These are phyloP conservation scores for Penicillium sp. DNA, from an alignment of 2,329 filamentous ascomycete species.

Conservation along the genomic window DNA sequence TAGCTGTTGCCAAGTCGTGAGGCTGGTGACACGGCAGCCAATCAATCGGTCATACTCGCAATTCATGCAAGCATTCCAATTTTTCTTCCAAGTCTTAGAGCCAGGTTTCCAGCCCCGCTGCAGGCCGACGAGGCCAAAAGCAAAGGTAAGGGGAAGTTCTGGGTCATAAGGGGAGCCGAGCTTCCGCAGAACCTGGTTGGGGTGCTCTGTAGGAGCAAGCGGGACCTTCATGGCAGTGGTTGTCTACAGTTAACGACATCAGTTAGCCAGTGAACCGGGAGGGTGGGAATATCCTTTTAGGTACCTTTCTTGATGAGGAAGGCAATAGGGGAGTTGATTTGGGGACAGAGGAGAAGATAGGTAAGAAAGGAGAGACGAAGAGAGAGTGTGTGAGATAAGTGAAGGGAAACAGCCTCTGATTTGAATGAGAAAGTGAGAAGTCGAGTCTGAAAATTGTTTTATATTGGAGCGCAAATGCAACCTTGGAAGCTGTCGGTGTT, in stretches of 20 bases:
- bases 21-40: slow-evolving; percentile 5
- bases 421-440: too few species aligned
- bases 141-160: slow-evolving; percentile 8
- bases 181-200: neutral
- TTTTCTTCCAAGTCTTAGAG: slow-evolving; percentile 18
- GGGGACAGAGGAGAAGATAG: neutral
- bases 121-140: slow-evolving; percentile 20
- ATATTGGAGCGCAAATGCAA: neutral
- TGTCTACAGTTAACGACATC: neutral
- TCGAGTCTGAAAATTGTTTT: neutral
- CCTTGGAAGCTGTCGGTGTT: too few species aligned
- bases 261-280: too few species aligned
- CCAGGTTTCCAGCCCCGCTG: slow-evolving; percentile 18
- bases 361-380: neutral
- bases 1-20: slow-evolving; percentile 23
- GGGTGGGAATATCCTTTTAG: neutral
- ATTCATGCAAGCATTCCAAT: slow-evolving; percentile 21
- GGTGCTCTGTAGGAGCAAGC: neutral
- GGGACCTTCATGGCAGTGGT: too few species aligned
- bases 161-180: neutral
- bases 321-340: too few species aligned
- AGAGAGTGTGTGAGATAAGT: neutral
- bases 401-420: neutral
- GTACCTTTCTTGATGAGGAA: too few species aligned
- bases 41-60: slow-evolving; percentile 19